Percentiles rank a stretch among this genome's conserved stretches.
Conservation (phyloP, 2,329 filamentous ascomycete genomes). For the Triangularia setosa region DNA sequence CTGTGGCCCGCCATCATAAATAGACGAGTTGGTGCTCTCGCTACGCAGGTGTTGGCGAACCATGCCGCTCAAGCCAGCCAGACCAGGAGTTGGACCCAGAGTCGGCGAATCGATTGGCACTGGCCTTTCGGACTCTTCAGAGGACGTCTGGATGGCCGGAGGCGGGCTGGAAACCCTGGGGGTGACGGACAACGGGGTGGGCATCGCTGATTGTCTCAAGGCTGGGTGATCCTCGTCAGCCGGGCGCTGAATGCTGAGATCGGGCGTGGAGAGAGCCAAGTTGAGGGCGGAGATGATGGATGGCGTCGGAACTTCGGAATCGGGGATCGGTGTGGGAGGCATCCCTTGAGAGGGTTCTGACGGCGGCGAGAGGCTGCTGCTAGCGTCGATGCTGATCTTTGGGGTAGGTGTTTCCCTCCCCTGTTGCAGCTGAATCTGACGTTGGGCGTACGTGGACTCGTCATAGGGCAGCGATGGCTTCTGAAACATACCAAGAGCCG, state of each 20-base stretch:
- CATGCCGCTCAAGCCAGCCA: conserved; percentile 68
- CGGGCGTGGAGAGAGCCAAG: conserved; percentile 29
- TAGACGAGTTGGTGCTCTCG: conserved; percentile 76
- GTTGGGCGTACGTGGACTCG: conserved; percentile 77
- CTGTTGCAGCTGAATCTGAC: conserved; percentile 76
- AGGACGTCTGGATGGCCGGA: conserved; percentile 24
- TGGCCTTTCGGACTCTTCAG: conserved; percentile 18
- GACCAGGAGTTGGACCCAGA: conserved; percentile 50
- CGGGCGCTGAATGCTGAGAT: conserved; percentile 43
- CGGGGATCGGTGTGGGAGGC: conserved; percentile 41
- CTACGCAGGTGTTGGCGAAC: conserved; percentile 80
- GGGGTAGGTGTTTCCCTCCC: conserved; percentile 61
- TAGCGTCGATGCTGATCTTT: conserved; percentile 42
- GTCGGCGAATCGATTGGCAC: conserved; percentile 69
- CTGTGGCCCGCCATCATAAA: conserved; percentile 55
- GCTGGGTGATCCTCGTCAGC: conserved; percentile 54
- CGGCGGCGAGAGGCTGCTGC: conserved; percentile 43
- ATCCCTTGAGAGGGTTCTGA: conserved; percentile 32
- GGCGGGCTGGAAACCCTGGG: conserved; percentile 24
- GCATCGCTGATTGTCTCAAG: conserved; percentile 43
- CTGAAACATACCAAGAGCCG: conserved; percentile 60
- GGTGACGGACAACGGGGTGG: conserved; percentile 40
- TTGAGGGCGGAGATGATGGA: neutral
- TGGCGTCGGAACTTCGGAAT: conserved; percentile 35
- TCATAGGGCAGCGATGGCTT: conserved; percentile 75